A percentile compares a stretch with the other conserved stretches of the same genome.
phyloP scores from a whole-genome alignment of 495 filamentous ascomycete species.

The Aspergillus conjunctus region DNA sequence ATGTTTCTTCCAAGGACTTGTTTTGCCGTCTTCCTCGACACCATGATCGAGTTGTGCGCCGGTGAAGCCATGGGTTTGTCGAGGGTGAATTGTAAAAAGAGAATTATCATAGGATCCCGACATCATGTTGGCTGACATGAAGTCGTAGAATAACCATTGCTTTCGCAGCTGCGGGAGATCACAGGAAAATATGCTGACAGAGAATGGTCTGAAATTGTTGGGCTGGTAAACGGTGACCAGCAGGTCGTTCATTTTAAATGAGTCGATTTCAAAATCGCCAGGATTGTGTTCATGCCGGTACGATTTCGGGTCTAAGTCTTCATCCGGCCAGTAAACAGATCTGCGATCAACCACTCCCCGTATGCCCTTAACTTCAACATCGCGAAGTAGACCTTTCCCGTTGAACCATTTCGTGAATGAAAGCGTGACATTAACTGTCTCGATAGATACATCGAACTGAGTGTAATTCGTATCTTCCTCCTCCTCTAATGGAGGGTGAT shows the following conservation, averaged over 20 bases:
- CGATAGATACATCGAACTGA: conserved; percentile 93
- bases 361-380: conserved; percentile 95
- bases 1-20: conserved; percentile 83
- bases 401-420: conserved; percentile 98
- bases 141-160: conserved; percentile 98
- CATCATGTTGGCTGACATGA: conserved; percentile 92
- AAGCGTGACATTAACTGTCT: conserved; percentile 94
- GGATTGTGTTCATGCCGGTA: conserved; percentile 86
- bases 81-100: conserved; percentile 93
- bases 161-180: conserved; percentile 91
- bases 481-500: conserved; percentile 46
- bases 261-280: conserved; percentile 95
- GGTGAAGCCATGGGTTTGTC: conserved; percentile 75
- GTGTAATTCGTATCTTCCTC: conserved; percentile 97
- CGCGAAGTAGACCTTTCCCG: conserved; percentile 85
- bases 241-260: conserved; percentile 93
- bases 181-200: conserved; percentile 91
- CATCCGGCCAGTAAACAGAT: conserved; percentile 67
- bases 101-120: conserved; percentile 95
- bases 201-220: conserved; percentile 84
- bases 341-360: conserved; percentile 93
- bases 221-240: conserved; percentile 92
- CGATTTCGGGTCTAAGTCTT: conserved; percentile 79
- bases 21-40: conserved; percentile 51
- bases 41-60: conserved; percentile 58